Conservation (phyloP, 768 basidiomycete genomes). For the Calocybe indica region DNA sequence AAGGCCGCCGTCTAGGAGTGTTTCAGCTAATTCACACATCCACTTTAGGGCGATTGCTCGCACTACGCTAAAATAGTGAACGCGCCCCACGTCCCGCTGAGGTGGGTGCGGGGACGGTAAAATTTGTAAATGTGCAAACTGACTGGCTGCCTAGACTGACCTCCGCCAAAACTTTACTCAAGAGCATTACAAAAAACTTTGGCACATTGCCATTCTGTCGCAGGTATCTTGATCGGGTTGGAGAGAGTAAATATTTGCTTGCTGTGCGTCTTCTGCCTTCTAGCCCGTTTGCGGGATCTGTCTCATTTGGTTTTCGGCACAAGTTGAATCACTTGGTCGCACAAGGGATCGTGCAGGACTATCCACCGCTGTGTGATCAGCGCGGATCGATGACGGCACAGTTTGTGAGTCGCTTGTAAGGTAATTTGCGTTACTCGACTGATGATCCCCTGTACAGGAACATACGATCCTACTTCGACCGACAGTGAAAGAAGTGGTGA, state of each 20-base stretch:
- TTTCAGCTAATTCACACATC: slow-evolving; percentile 1
- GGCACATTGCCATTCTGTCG: slow-evolving; percentile 95
- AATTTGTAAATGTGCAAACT: too few species aligned
- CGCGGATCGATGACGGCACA: slow-evolving; percentile 91
- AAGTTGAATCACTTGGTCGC: slow-evolving; percentile 87
- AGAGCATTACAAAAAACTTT: slow-evolving; percentile 87
- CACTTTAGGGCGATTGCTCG: slow-evolving; percentile 77
- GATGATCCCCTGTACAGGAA: slow-evolving; percentile 41
- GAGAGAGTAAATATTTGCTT: slow-evolving; percentile 89
- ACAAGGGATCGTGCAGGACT: slow-evolving; percentile 85
- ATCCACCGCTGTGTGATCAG: slow-evolving; percentile 88
- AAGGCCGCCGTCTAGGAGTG: slow-evolving; percentile 11
- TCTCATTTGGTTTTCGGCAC: not conserved
- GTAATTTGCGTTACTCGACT: not conserved
- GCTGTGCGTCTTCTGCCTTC: slow-evolving; percentile 49
- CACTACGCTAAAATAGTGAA: slow-evolving; percentile 80
- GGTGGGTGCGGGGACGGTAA: slow-evolving; percentile 36
- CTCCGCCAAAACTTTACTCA: slow-evolving; percentile 80
- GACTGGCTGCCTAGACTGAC: slow-evolving; percentile 46
- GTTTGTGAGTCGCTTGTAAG: slow-evolving; percentile 46
- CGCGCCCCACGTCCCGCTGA: slow-evolving; percentile 66
- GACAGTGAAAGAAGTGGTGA: slow-evolving; percentile 80
- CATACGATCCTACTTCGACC: slow-evolving; percentile 83
- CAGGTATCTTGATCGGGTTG: slow-evolving; percentile 87
- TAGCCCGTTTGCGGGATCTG: too few species aligned